These are phyloP conservation scores for Cyclocybe aegerita DNA, from an alignment of 768 basidiomycete species.

Conservation along the genomic window DNA sequence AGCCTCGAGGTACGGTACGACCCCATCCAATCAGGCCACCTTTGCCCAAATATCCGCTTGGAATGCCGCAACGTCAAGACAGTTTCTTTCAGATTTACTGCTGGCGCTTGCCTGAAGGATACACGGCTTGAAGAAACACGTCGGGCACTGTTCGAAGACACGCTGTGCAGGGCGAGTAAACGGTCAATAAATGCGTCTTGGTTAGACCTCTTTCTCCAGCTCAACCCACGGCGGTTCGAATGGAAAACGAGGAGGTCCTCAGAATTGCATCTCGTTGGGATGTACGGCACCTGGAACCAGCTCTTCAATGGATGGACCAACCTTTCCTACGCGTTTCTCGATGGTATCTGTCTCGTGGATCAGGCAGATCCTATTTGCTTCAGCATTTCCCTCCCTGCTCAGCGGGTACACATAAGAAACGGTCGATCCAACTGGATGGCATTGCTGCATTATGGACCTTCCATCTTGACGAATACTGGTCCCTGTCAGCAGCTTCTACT, in stretches of 20 bases:
- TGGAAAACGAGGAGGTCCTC: slow-evolving; percentile 11
- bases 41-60: background rate
- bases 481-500: slow-evolving; percentile 3
- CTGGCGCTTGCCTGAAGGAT: slow-evolving; percentile 5
- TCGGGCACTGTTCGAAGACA: slow-evolving; percentile 10
- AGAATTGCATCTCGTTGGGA: slow-evolving; percentile 8
- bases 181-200: slow-evolving; percentile 6
- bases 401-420: slow-evolving; percentile 12
- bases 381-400: slow-evolving; percentile 2
- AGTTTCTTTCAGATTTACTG: slow-evolving; percentile 17
- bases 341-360: slow-evolving; percentile 15
- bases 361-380: slow-evolving; percentile 6
- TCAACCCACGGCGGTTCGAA: slow-evolving; percentile 17
- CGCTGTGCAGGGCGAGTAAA: slow-evolving; percentile 5
- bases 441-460: slow-evolving; percentile 2
- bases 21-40: slow-evolving; percentile 4
- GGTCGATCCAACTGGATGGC: background rate
- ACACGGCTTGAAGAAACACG: slow-evolving; percentile 2
- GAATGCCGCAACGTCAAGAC: slow-evolving; percentile 13
- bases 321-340: slow-evolving; percentile 14
- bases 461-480: background rate
- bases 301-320: slow-evolving; percentile 10
- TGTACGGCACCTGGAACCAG: slow-evolving; percentile 7
- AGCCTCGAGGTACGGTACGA: slow-evolving; percentile 16
- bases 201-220: slow-evolving; percentile 12